Evolutionary conservation across 192 early-diverging fungal species (phyloP).

Genomic region (Phlyctochytrium planicorne): DNA sequence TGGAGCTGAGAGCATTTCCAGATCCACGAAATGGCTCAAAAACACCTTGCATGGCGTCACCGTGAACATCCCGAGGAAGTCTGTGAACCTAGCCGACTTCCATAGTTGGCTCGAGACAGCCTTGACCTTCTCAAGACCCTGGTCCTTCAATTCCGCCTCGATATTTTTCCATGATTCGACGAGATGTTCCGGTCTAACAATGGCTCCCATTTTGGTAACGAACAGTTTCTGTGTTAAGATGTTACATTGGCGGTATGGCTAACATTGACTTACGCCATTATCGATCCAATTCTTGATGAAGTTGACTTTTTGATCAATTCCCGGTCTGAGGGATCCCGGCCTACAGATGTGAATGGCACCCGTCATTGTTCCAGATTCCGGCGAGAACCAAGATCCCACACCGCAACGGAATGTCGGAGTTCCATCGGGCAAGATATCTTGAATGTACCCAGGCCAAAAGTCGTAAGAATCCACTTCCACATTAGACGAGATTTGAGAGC

Average conservation of each 20-base stretch:
- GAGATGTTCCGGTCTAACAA: background rate
- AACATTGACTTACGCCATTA: background rate
- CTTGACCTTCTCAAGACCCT: no score
- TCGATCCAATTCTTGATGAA: background rate
- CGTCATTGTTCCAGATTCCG: conserved; percentile 8
- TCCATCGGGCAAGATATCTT: background rate
- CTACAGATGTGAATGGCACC: background rate
- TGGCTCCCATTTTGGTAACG: background rate
- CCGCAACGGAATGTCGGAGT: conserved; percentile 2
- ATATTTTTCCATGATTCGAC: background rate
- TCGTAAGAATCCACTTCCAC: conserved; percentile 19
- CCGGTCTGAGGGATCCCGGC: background rate
- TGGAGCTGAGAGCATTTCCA: no score
- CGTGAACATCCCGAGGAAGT: no score
- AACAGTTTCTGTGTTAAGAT: background rate
- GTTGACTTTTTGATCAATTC: background rate
- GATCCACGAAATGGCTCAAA: no score
- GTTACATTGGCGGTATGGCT: background rate
- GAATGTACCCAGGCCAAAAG: conserved; percentile 11
- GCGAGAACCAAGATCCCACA: conserved; percentile 10
- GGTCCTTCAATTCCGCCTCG: no score
- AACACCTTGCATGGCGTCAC: no score
- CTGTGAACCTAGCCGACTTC: no score
- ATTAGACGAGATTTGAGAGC: background rate
- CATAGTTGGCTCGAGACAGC: no score